Percentiles rank a stretch among this genome's conserved stretches.
Evolutionary conservation across 805 yeast genomes (phyloP).

Genomic region (Saccharomycopsis oosterbeekiorum): DNA sequence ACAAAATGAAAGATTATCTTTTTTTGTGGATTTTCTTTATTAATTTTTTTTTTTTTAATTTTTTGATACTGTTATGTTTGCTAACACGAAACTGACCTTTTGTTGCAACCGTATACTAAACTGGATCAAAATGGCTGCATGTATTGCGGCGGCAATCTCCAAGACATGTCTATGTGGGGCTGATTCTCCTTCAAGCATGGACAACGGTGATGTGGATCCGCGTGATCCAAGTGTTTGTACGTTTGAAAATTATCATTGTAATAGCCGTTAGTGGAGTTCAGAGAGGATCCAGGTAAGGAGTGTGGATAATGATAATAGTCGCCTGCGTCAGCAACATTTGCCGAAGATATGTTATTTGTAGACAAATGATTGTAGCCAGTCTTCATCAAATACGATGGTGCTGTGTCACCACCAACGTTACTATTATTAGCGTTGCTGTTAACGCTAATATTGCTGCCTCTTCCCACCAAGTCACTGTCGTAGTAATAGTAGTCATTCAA

Average conservation of each 20-base stretch:
- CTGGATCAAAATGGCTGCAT: background rate
- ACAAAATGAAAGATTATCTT: no score
- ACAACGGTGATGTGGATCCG: background rate
- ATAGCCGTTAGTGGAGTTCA: background rate
- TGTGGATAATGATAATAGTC: background rate
- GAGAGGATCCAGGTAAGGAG: background rate
- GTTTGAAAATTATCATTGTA: background rate
- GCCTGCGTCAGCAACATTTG: background rate
- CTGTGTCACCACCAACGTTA: background rate
- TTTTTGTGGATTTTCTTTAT: no score
- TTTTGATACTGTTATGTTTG: no score
- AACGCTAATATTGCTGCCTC: background rate
- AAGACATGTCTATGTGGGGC: background rate
- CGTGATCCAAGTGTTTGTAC: background rate
- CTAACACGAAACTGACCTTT: no score
- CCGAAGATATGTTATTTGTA: background rate
- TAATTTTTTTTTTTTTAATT: no score
- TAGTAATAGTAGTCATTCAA: background rate
- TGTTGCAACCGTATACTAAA: no score
- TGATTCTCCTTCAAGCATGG: background rate
- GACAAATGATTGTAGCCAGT: background rate
- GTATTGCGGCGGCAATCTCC: background rate
- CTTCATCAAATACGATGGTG: background rate
- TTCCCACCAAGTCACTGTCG: background rate
- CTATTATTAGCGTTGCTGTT: background rate